Base-by-base conservation (phyloP, 371 early-diverging fungal species). In the Choanephora cucurbitarum region DNA sequence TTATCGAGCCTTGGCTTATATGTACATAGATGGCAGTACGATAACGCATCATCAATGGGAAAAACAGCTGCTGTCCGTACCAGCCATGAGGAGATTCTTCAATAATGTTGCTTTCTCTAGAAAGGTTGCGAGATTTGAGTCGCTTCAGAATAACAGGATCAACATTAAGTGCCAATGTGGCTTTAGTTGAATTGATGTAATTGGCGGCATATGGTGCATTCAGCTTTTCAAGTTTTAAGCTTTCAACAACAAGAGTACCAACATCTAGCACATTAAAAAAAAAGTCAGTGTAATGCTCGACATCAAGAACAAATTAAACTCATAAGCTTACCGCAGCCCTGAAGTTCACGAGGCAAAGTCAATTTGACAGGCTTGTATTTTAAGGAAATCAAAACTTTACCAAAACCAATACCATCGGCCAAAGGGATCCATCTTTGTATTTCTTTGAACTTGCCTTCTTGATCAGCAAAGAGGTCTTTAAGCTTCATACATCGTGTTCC, bases 361-460 rank as follows among this genome's bases (percentile, higher is more conserved):
- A 76, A 45, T 17, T 64, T 66, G n/a, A 73, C 67, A 18, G 77
- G 77, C 46, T 76, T 76, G 43, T 69, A 76, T 17, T 67, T 69
- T 19, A 76, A 37, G 7, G 73, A 58, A 0, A 76, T 9, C n/a
- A 76, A 52, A 7, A 76, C 54, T 57, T 76, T 76, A 22, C 77
- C 77, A 49, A 69, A 70, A 1, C 73, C 77, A 49, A 76, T 69
- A 31, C 73, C 77, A 43, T 67, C 58, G 1, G 50, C 21, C 11
- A 76, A 49, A 23, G 67, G 60, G 15, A 76, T 28, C 77, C 77
- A 76, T 34, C 59, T 45, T 39, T 70, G 68, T 18, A 56, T 19
- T 52, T 70, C 71, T 44, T 72, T 72, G 9, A 70, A 62, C 62
- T 65, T 68, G 23, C 50, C 62, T 18, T 55, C 49, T 49, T 72